Conservation (phyloP, 2,329 filamentous ascomycete species). For the Diaporthe sp. region DNA sequence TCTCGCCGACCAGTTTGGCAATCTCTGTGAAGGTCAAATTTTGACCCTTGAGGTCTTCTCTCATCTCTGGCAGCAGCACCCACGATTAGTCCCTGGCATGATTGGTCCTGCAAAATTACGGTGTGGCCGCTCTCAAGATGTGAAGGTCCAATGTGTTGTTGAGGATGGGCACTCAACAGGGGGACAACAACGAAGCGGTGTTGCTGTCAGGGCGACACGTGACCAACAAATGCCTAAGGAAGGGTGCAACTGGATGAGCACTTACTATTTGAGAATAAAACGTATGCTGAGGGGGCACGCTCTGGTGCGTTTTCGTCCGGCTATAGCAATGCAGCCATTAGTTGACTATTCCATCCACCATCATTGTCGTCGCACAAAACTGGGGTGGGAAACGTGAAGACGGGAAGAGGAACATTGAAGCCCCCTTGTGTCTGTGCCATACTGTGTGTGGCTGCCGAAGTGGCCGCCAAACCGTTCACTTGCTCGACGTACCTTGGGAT, state of each 20-base stretch:
- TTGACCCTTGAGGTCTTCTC: constrained; percentile 82
- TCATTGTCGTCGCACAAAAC: background rate
- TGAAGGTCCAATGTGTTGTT: background rate
- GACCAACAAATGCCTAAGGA: constrained; percentile 21
- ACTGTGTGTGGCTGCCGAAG: background rate
- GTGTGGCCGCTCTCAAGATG: too few species aligned
- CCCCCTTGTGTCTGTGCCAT: background rate
- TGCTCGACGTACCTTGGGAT: constrained; percentile 74
- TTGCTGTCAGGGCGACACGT: background rate
- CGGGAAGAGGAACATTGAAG: background rate
- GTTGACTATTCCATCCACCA: background rate
- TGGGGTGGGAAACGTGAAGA: too few species aligned
- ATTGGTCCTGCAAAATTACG: background rate
- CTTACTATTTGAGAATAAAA: constrained; percentile 88
- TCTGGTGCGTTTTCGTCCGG: constrained; percentile 86
- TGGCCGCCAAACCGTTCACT: background rate
- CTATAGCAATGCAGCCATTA: constrained; percentile 53
- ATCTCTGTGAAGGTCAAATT: constrained; percentile 87
- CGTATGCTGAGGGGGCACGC: constrained; percentile 85
- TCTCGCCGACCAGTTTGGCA: constrained; percentile 84
- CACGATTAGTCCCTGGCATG: background rate
- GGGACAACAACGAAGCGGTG: background rate
- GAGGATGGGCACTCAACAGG: too few species aligned
- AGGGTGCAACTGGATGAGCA: constrained; percentile 43
- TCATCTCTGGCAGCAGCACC: constrained; percentile 68